These are phyloP conservation scores for Kazachstania sp. DNA, from an alignment of 1,139 yeast genomes.

Conservation along the genomic window DNA sequence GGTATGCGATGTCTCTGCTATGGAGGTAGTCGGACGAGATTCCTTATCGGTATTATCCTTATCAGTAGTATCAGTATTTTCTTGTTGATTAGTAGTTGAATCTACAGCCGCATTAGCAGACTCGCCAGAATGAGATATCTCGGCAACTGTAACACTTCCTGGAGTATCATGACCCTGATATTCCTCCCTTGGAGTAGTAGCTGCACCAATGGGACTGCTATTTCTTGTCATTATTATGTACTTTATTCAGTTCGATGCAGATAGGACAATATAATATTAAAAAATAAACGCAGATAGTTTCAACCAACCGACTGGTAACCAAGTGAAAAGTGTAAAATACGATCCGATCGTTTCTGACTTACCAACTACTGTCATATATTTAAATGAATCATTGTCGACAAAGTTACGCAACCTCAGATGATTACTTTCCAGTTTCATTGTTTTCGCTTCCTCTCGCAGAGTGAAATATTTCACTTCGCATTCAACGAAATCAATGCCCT, in stretches of 20 bases:
- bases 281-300: background rate
- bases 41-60: constrained; percentile 3
- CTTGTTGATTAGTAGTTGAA: no score
- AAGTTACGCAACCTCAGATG: no score
- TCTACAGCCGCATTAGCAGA: no score
- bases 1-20: background rate
- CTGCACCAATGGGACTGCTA: background rate
- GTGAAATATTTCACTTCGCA: no score
- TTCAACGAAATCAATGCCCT: no score
- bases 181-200: background rate
- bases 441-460: no score
- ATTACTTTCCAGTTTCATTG: no score
- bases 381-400: no score
- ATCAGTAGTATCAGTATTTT: background rate
- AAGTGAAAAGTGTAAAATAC: no score
- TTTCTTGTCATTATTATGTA: background rate
- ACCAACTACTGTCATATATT: no score
- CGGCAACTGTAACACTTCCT: background rate
- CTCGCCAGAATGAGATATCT: background rate
- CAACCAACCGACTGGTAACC: background rate
- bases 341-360: no score
- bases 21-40: no score
- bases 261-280: background rate
- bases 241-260: background rate
- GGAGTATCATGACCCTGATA: background rate